Evolutionary conservation across 1,284 basidiomycete genomes (phyloP), one percentile per base, ranked within the genome.

Genomic region (Vanrija sp.): DNA sequence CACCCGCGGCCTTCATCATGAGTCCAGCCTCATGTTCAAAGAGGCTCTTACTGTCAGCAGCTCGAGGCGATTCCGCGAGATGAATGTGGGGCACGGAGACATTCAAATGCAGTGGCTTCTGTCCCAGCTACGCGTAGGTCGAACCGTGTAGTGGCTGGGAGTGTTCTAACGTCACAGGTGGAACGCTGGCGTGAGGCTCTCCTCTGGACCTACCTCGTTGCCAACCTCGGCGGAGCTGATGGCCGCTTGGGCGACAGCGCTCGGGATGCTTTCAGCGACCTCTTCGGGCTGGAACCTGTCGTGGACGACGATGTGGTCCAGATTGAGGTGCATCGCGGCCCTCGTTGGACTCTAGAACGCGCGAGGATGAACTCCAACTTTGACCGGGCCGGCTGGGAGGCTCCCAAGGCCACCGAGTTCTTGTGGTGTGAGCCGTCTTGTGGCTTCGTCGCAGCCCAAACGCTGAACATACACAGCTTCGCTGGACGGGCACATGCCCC

Each of bases 111-210:
- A 69, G 51, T 75, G 72, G 72, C 55, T 75, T 14, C 37, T 68
- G 44, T 66, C 64, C 2, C 56, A 65, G 12, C 49, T 71, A 9
- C 58, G 71, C 63, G 67, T 43, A 59, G 59, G 55, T 35, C n/a
- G 0, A 12, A 12, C 8, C 22, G 3, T 22, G 27, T 18, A 18
- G 0, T 45, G 15, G 14, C 20, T 2, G 20, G 16, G 24, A 22
- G 16, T 48, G 43, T 20, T 16, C 31, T n/a, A 8, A 38, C 18
- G 7, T 12, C 5, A 8, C 47, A 68, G 65, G 65, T 74, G 4
- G 73, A 75, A 45, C 62, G 73, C 9, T 75, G 73, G 73, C 59
- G 73, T 31, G 72, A 74, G 55, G 73, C 69, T 4, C 45, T 75
- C 18, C 55, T 75, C 10, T 75, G 73, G 73, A 70, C 70, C 1